A percentile compares a stretch with the other conserved stretches of the same genome.
Conservation (phyloP, 208 protist species). For the Plasmodiophora brassicae region DNA sequence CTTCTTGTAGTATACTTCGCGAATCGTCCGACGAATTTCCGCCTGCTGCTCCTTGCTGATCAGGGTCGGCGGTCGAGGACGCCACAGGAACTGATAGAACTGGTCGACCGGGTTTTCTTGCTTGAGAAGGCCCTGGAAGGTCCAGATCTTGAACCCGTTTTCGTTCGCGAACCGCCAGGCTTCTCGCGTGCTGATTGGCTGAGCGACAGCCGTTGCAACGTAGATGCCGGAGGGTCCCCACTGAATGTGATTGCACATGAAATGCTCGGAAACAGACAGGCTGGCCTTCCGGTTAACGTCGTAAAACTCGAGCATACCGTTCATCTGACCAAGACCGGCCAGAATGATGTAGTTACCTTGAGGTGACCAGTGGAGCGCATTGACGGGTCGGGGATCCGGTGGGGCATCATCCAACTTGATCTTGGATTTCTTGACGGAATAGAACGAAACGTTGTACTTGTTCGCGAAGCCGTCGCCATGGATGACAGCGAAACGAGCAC, state of each 20-base stretch:
- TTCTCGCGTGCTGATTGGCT: slow-evolving; percentile 40
- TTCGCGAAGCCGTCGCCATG: slow-evolving; percentile 51
- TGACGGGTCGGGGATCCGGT: neutral
- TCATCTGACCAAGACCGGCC: slow-evolving; percentile 58
- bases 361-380: slow-evolving; percentile 68
- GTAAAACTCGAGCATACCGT: slow-evolving; percentile 67
- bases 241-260: slow-evolving; percentile 62
- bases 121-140: slow-evolving; percentile 61
- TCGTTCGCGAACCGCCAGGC: neutral
- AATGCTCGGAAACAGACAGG: slow-evolving; percentile 64
- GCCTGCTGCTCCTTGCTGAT: slow-evolving; percentile 58
- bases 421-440: slow-evolving; percentile 45
- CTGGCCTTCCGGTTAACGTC: slow-evolving; percentile 11
- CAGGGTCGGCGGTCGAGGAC: slow-evolving; percentile 64
- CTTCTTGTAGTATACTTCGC: slow-evolving; percentile 22
- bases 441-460: slow-evolving; percentile 53
- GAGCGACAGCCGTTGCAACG: slow-evolving; percentile 14
- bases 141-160: slow-evolving; percentile 67
- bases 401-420: slow-evolving; percentile 19
- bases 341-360: slow-evolving; percentile 61
- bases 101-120: slow-evolving; percentile 59
- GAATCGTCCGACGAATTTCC: slow-evolving; percentile 48
- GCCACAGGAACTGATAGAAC: slow-evolving; percentile 71
- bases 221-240: slow-evolving; percentile 75
- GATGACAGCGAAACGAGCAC: slow-evolving; percentile 62